Evolutionary conservation across 108 stramenopile species (phyloP), one percentile per base, ranked within the genome.

Genomic region (Stephanodiscus minutulus): DNA sequence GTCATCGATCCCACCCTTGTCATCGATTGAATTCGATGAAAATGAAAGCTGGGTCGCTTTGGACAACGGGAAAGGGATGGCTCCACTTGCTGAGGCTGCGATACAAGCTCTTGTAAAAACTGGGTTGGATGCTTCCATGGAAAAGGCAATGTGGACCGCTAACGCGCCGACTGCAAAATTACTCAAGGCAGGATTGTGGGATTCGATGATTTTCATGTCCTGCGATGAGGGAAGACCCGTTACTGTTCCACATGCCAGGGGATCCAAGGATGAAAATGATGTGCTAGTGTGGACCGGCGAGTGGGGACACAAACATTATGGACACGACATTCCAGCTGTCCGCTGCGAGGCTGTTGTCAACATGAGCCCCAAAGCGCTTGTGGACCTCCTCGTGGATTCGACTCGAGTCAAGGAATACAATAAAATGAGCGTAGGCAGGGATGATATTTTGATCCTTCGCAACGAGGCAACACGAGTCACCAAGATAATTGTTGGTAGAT

Each of bases 401-500:
- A 59, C n/a, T 36, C 77, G 90, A 43, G 92, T 94, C 9, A 84
- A 87, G 61, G 88, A 91, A 70, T 94, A 94, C 82, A 94, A 94
- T 81, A 94, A 94, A 70, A 82, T 90, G 74, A 90, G 90, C 64
- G 71, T 88, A 7, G 92, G 92, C 15, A 68, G 90, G 46, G 73
- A 82, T 36, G 92, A 93, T 60, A 73, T 88, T 21, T 47, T 86
- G 20, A 63, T 81, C 8, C 68, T 92, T 8, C 74, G 87, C 48
- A 76, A 88, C 9, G 76, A 68, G 70, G 68, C 68, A 46, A 81
- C 73, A 22, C 66, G 76, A 49, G 55, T 63, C 2, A 89, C 90
- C 17, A 94, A 94, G 64, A 83, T 94, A 6, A 79, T 86, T 61
- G 70, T 66, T 25, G 85, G 83, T 20, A 64, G 73, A 44, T 70